Evolutionary conservation across 2,329 filamentous ascomycete genomes (phyloP).

Genomic region (Sporothrix schenckii): DNA sequence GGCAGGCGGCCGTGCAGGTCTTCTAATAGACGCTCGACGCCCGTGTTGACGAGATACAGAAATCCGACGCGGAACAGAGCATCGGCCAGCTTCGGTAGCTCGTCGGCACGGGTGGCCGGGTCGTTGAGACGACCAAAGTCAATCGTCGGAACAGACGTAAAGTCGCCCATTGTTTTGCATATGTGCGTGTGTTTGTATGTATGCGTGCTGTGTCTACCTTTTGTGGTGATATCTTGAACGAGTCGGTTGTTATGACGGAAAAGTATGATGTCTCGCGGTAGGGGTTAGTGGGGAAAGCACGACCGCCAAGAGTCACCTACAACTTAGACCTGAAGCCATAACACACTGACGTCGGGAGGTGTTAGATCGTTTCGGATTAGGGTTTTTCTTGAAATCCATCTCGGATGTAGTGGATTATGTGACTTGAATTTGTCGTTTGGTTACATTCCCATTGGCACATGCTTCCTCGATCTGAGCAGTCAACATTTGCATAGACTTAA

Average conservation of each 20-base stretch:
- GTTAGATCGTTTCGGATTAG: no score
- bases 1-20: constrained; percentile 49
- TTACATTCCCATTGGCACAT: neutral
- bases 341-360: neutral
- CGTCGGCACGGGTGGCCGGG: constrained; percentile 19
- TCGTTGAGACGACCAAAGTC: constrained; percentile 31
- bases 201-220: neutral
- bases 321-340: neutral
- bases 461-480: neutral
- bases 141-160: constrained; percentile 31
- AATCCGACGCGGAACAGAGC: constrained; percentile 57
- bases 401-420: neutral
- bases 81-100: constrained; percentile 44
- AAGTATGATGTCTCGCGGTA: neutral
- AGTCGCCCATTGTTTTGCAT: constrained; percentile 29
- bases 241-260: neutral
- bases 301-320: constrained; percentile 9
- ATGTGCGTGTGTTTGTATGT: neutral
- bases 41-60: constrained; percentile 57
- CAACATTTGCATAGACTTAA: neutral
- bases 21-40: constrained; percentile 45
- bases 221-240: neutral
- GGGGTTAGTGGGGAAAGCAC: neutral
- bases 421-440: constrained; percentile 1
- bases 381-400: no score